Conservation (phyloP, 768 basidiomycete species). For the Phaeolepiota aurea region DNA sequence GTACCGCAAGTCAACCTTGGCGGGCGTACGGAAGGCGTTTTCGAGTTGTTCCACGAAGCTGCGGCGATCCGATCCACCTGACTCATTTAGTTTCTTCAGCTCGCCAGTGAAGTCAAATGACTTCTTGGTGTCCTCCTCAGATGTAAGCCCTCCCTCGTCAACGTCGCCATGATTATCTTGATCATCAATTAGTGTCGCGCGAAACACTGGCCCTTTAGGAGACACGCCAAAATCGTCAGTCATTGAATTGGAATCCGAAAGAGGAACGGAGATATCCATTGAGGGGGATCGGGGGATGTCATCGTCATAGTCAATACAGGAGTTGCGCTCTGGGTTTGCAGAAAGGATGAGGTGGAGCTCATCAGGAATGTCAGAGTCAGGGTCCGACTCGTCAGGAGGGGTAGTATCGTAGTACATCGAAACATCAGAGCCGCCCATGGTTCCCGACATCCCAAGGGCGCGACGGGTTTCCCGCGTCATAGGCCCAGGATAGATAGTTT, state of each 20-base stretch:
- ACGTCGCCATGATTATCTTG: constrained; percentile 18
- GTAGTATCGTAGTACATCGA: constrained; percentile 30
- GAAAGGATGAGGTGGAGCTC: constrained; percentile 61
- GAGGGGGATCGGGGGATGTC: constrained; percentile 16
- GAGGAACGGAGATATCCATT: constrained; percentile 26
- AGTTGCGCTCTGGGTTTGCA: constrained; percentile 23
- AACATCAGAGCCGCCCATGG: constrained; percentile 54
- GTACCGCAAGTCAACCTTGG: constrained; percentile 52
- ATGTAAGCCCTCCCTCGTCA: constrained; percentile 29
- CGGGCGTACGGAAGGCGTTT: constrained; percentile 71
- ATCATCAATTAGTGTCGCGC: constrained; percentile 24
- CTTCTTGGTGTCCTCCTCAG: constrained; percentile 64
- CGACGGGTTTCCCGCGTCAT: constrained; percentile 40
- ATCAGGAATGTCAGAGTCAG: constrained; percentile 75
- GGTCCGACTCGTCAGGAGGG: constrained; percentile 48
- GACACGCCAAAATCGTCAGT: constrained; percentile 16
- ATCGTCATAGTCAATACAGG: constrained; percentile 5
- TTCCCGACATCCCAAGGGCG: constrained; percentile 56
- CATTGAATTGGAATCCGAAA: constrained; percentile 22
- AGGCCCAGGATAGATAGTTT: constrained; percentile 3
- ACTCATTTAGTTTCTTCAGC: constrained; percentile 59
- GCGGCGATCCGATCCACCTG: constrained; percentile 54
- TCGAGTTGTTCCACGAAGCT: constrained; percentile 75
- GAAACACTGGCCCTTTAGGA: constrained; percentile 27
- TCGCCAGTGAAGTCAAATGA: constrained; percentile 85